These are phyloP conservation scores for Suillus occidentalis DNA, from an alignment of 768 basidiomycete species.

Conservation along the genomic window DNA sequence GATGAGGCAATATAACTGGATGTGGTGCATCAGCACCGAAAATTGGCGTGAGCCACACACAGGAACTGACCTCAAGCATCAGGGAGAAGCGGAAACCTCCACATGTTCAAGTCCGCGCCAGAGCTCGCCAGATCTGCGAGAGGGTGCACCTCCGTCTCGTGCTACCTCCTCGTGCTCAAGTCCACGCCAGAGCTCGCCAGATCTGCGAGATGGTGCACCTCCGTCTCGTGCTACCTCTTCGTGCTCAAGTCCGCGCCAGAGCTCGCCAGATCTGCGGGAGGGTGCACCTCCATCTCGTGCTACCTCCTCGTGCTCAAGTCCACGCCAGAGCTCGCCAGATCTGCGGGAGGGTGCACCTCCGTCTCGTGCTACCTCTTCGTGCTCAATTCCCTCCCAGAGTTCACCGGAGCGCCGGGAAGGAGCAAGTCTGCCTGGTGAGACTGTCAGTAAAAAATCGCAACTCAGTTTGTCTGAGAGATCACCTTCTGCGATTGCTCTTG, in stretches of 20 bases:
- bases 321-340: not conserved
- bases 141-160: not conserved
- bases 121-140: constrained; percentile 1
- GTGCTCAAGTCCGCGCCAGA: not conserved
- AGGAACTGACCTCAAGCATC: not conserved
- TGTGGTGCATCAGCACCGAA: not conserved
- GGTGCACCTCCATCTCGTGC: not conserved
- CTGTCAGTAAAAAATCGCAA: not conserved
- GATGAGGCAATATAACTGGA: not conserved
- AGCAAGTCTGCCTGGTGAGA: not conserved
- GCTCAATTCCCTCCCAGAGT: not conserved
- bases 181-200: not conserved
- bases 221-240: not conserved
- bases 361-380: not conserved
- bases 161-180: not conserved
- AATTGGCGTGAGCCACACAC: not conserved
- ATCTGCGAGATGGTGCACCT: not conserved
- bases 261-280: not conserved
- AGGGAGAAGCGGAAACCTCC: not conserved
- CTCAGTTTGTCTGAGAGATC: not conserved
- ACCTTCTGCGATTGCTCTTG: not conserved
- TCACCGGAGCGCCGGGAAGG: not conserved
- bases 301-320: not conserved
- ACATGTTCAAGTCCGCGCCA: constrained; percentile 4
- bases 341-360: not conserved